Conservation (phyloP, 2,329 filamentous ascomycete species). For the Cordyceps cicadae region DNA sequence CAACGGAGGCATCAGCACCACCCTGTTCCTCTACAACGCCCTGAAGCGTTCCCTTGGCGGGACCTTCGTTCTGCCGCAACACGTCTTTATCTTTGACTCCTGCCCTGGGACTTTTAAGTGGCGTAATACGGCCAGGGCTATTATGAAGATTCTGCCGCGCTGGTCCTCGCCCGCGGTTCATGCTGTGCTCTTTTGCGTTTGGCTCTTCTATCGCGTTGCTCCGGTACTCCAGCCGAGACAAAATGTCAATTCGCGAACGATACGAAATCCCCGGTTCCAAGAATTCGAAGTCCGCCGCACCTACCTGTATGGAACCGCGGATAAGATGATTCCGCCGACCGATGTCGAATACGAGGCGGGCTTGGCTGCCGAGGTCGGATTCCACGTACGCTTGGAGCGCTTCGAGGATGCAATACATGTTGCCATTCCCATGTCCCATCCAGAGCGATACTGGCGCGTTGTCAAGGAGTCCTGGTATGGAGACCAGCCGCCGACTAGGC, state of each 20-base stretch:
- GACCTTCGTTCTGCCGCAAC: slow-evolving; percentile 25
- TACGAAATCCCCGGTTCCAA: slow-evolving; percentile 28
- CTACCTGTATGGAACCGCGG: slow-evolving; percentile 45
- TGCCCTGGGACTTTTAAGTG: slow-evolving; percentile 36
- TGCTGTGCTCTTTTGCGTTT: slow-evolving; percentile 24
- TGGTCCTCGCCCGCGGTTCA: slow-evolving; percentile 28
- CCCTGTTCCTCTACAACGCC: slow-evolving; percentile 29
- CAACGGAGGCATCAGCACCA: slow-evolving; percentile 41
- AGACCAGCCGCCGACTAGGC: background rate
- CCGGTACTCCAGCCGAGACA: slow-evolving; percentile 23
- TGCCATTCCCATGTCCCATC: slow-evolving; percentile 37
- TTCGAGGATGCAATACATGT: slow-evolving; percentile 44
- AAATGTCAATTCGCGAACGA: slow-evolving; percentile 26
- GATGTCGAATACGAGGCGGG: slow-evolving; percentile 42
- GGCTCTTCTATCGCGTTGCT: slow-evolving; percentile 23
- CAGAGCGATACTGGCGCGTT: slow-evolving; percentile 41
- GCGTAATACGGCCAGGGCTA: slow-evolving; percentile 30
- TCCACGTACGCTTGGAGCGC: slow-evolving; percentile 34
- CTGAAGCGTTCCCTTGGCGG: slow-evolving; percentile 22
- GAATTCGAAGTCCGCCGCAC: slow-evolving; percentile 34
- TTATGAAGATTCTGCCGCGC: slow-evolving; percentile 28
- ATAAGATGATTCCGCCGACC: slow-evolving; percentile 36
- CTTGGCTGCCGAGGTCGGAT: slow-evolving; percentile 31
- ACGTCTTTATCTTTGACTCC: slow-evolving; percentile 7
- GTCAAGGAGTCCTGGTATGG: slow-evolving; percentile 39